phyloP scores from a whole-genome alignment of 805 yeast genomes.

The Hanseniaspora thailandica region DNA sequence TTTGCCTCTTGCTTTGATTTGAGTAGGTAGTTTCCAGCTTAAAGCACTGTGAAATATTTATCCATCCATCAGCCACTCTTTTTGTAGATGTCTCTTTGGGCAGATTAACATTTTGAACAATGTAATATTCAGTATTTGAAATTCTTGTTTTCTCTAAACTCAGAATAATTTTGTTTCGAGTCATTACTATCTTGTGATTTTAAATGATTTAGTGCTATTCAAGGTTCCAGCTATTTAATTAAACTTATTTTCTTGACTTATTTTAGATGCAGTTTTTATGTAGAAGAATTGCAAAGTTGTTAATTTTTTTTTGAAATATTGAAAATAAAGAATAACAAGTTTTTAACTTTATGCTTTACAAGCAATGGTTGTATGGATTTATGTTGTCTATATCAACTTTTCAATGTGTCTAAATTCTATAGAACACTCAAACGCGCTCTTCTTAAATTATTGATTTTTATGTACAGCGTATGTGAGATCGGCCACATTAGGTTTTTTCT shows the following conservation, averaged over 20 bases:
- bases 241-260: background rate
- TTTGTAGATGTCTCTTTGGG: constrained; percentile 46
- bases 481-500: background rate
- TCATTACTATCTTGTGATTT: background rate
- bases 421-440: background rate
- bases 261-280: background rate
- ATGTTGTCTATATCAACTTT: no score
- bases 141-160: constrained; percentile 11
- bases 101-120: constrained; percentile 20
- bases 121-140: constrained; percentile 7
- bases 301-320: background rate
- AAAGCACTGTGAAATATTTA: constrained; percentile 72
- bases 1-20: constrained; percentile 68
- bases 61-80: constrained; percentile 84
- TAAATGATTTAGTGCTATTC: background rate
- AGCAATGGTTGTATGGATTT: no score
- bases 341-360: no score
- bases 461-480: background rate
- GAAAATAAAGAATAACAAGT: no score
- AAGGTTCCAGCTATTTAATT: background rate
- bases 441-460: background rate
- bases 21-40: constrained; percentile 53
- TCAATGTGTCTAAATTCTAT: no score
- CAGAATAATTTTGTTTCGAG: background rate
- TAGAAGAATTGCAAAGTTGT: background rate